Evolutionary conservation across 441 rosid species (phyloP).

Genomic region (Aquilaria agallochum): DNA sequence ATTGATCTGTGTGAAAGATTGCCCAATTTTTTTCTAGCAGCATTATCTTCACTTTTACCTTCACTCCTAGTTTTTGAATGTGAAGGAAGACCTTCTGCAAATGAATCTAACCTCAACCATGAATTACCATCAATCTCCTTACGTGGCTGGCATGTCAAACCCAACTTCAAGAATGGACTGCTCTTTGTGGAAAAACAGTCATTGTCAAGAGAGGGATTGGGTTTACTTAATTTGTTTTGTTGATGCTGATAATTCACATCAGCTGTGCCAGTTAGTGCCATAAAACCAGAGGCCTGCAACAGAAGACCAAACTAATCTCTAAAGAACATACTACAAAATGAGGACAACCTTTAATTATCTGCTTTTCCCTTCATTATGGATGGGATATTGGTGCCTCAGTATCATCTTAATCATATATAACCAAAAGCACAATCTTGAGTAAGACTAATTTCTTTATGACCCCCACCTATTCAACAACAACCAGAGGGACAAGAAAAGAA

Average conservation of each 20-base stretch:
- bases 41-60: conserved; percentile 22
- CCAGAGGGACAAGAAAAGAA: too few species aligned
- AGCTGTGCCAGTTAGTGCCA: conserved; percentile 21
- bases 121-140: conserved; percentile 45
- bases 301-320: conserved; percentile 9
- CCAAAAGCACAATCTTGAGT: too few species aligned
- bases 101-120: conserved; percentile 81
- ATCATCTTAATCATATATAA: too few species aligned
- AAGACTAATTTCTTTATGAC: too few species aligned
- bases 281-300: conserved; percentile 38
- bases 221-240: conserved; percentile 15
- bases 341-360: too few species aligned
- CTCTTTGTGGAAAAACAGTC: conserved; percentile 17
- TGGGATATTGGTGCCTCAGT: too few species aligned
- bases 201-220: conserved; percentile 12
- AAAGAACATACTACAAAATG: too few species aligned
- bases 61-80: conserved; percentile 26
- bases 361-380: too few species aligned
- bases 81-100: conserved; percentile 31
- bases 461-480: too few species aligned
- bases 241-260: conserved; percentile 32
- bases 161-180: conserved; percentile 26
- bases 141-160: conserved; percentile 21
- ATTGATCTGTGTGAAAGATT: conserved; percentile 39
- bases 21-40: conserved; percentile 22